phyloP scores from a whole-genome alignment of 176 grass and related monocot species.

The sorghum (Sorghum bicolor) region DNA sequence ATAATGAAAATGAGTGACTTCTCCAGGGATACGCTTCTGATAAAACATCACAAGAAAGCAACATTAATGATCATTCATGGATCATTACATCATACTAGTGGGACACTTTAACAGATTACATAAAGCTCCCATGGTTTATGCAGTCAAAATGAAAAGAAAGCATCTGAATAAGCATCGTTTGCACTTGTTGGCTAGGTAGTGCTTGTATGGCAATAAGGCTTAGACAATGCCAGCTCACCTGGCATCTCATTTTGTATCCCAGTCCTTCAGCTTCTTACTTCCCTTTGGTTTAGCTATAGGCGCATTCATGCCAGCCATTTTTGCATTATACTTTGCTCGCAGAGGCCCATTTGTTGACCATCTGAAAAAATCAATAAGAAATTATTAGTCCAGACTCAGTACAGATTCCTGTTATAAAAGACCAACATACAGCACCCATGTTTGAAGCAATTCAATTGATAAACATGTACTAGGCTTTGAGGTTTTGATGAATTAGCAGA shows the following conservation, averaged over 20 bases:
- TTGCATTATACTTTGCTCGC: conserved; percentile 82
- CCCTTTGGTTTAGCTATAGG: conserved; percentile 89
- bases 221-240: conserved; percentile 9
- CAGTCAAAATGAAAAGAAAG: neutral
- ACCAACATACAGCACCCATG: neutral
- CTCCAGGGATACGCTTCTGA: neutral
- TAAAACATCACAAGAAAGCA: neutral
- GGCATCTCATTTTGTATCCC: conserved; percentile 48
- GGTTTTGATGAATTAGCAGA: neutral
- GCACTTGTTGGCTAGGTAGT: neutral
- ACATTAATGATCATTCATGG: neutral
- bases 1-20: no score
- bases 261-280: conserved; percentile 95
- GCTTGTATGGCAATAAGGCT: neutral
- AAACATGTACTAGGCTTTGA: neutral
- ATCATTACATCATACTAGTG: neutral
- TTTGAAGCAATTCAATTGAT: neutral
- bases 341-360: conserved; percentile 87
- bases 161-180: neutral
- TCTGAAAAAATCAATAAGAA: conserved; percentile 38
- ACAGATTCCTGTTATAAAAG: neutral
- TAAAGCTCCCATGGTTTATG: neutral
- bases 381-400: conserved; percentile 1
- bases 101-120: neutral
- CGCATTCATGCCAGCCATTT: conserved; percentile 90